Evolutionary conservation across 2,329 filamentous ascomycete species (phyloP), one percentile per base, ranked within the genome.

Genomic region (Aureobasidium mangrovei): DNA sequence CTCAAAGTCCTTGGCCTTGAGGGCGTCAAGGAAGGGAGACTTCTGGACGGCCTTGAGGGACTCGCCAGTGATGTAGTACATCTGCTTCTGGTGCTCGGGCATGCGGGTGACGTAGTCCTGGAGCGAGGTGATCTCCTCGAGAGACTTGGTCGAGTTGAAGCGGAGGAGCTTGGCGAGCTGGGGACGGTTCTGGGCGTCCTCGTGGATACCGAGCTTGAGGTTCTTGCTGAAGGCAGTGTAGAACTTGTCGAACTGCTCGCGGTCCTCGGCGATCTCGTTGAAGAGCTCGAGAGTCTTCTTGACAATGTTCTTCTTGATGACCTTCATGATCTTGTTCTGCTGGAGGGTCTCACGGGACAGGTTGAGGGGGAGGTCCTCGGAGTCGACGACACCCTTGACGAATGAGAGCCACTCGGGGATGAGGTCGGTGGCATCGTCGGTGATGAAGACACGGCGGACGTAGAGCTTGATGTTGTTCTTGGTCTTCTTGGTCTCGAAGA

Each of bases 391-490:
- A 86, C 93, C 93, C 88, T 98, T 98, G 84, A 98, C 78, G 78
- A 98, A 98, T 79, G 89, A 84, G 70, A 98, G 85, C 93, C 93
- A 98, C 82, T 98, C 93, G 58, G 93, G 93, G 63, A 98, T 94
- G 77, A 98, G 86, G 73, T 98, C 93, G 66, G 93, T 97, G 67
- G 93, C 93, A 74, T 98, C 93, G 65, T 98, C 93, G 59, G 93
- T 98, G 82, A 98, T 98, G 87, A 98, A 98, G 76, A 98, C 93
- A 74, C 93, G 93, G 74, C 93, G 91, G 70, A 98, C 93, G 79
- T 98, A 98, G 67, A 98, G 86, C 86, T 98, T 98, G 84, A 98
- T 97, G 87, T 98, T 98, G 88, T 97, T 98, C 90, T 98, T 98
- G 72, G 91, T 96, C 87, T 96, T 95, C 89, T 98, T 98, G 73